phyloP scores from a whole-genome alignment of 306 rosid genomes.

The Prunus dulcis region DNA sequence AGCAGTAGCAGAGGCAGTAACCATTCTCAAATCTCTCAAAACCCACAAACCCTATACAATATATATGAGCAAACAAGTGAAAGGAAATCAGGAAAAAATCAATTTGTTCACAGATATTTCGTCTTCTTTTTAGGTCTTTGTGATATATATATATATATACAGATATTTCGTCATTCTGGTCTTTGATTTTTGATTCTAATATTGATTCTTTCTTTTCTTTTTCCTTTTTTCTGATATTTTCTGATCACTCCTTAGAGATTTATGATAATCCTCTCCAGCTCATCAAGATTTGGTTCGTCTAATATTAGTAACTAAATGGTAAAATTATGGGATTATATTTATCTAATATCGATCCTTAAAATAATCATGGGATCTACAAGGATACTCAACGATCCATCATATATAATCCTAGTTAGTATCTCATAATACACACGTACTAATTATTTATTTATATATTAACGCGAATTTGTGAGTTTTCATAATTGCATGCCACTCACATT shows the following conservation, averaged over 20 bases:
- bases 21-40: not conserved
- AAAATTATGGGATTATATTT: no score
- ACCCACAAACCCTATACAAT: no score
- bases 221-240: not conserved
- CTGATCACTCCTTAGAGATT: not conserved
- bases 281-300: not conserved
- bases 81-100: slow-evolving; percentile 5
- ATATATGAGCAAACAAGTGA: no score
- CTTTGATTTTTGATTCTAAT: not conserved
- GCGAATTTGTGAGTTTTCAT: no score
- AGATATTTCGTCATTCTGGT: not conserved
- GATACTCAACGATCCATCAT: no score
- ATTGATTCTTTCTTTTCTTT: not conserved
- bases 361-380: no score
- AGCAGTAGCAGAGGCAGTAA: not conserved
- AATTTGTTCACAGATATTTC: not conserved
- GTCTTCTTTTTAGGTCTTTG: slow-evolving; percentile 8
- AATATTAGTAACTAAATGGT: no score
- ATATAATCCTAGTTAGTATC: no score
- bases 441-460: no score
- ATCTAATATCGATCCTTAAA: no score
- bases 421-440: no score
- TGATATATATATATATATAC: slow-evolving; percentile 4
- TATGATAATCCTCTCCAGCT: not conserved
- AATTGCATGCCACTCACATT: no score